These are phyloP conservation scores for Fusarium torreyae DNA, from an alignment of 2,329 filamentous ascomycete genomes.

Conservation along the genomic window DNA sequence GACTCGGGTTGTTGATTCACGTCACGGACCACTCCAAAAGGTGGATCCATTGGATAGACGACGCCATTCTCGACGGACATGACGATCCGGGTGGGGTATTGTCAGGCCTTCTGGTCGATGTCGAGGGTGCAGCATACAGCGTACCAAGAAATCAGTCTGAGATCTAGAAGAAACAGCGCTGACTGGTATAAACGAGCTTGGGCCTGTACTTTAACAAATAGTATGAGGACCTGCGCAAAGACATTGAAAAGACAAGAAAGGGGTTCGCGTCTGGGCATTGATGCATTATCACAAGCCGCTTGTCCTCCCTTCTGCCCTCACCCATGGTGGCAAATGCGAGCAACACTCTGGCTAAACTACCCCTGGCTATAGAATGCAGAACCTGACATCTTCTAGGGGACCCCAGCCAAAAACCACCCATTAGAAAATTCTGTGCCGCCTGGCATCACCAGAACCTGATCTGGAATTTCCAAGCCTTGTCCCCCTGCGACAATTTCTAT, in stretches of 20 bases:
- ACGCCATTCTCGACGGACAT: slow-evolving; percentile 27
- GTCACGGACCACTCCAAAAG: slow-evolving; percentile 19
- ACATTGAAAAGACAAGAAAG: background rate
- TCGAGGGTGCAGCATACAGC: background rate
- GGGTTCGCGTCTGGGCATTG: background rate
- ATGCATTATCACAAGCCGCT: background rate
- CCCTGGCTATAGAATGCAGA: background rate
- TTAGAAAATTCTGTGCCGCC: background rate
- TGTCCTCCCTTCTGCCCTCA: background rate
- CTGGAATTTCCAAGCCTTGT: background rate
- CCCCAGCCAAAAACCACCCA: too few relatives aligned
- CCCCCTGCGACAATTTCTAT: too few relatives aligned
- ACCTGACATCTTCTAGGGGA: background rate
- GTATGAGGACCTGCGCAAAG: background rate
- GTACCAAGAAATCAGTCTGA: too few relatives aligned
- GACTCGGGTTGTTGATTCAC: slow-evolving; percentile 12
- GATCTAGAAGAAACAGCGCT: too few relatives aligned
- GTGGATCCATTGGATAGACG: slow-evolving; percentile 22
- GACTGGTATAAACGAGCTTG: too few relatives aligned
- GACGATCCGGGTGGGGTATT: background rate
- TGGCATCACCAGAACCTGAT: background rate
- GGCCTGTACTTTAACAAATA: background rate
- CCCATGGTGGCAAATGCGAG: background rate
- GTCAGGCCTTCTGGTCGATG: background rate
- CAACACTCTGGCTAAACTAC: background rate